Percentiles rank a stretch among this genome's conserved stretches.
Conservation (phyloP, 768 basidiomycete species). For the Mrakia gelida region DNA sequence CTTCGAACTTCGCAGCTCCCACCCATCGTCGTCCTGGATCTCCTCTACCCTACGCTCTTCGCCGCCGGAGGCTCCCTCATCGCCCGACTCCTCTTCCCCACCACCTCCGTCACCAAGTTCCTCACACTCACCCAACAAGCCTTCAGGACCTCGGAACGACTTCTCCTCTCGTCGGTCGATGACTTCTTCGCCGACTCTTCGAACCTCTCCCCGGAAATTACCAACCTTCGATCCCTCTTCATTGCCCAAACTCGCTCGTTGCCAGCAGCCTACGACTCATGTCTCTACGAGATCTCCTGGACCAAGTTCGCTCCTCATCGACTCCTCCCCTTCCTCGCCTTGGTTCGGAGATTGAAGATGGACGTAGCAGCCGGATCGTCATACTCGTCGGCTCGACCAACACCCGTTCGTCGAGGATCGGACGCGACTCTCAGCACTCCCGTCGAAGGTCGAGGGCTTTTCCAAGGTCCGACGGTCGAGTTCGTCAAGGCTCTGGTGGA, state of each 20-base stretch:
- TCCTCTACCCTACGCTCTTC: constrained; percentile 30
- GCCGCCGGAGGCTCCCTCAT: constrained; percentile 10
- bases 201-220: not conserved
- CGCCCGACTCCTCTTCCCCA: constrained; percentile 27
- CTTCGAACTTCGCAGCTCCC: not conserved
- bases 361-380: constrained; percentile 25
- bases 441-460: not conserved
- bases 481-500: constrained; percentile 5
- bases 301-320: constrained; percentile 15
- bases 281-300: constrained; percentile 19
- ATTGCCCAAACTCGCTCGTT: constrained; percentile 4
- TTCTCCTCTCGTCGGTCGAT: constrained; percentile 27
- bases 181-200: constrained; percentile 17
- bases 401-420: not conserved
- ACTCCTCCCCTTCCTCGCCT: constrained; percentile 26
- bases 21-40: constrained; percentile 15
- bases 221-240: constrained; percentile 13
- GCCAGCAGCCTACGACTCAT: constrained; percentile 1
- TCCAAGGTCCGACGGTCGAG: constrained; percentile 18
- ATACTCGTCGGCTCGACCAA: constrained; percentile 3
- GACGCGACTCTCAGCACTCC: not conserved
- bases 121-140: constrained; percentile 17
- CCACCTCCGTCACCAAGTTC: constrained; percentile 23
- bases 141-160: constrained; percentile 29
- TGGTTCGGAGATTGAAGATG: constrained; percentile 15